Base-by-base conservation (phyloP, 106 monocot genomes). In the Acanthochlamys bracteata region DNA sequence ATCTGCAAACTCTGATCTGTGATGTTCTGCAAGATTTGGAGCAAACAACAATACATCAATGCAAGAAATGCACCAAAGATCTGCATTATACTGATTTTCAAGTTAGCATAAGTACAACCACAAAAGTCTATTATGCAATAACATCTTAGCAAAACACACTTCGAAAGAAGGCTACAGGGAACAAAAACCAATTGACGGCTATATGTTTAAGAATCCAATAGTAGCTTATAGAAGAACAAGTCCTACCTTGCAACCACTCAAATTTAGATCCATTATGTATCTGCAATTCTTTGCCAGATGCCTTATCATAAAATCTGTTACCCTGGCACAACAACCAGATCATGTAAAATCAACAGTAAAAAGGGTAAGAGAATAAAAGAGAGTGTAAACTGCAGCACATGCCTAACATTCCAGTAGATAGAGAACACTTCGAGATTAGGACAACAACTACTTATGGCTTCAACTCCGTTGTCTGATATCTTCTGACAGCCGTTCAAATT, bases 401-500 rank as follows among this genome's bases (percentile, higher is more conserved):
- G 90, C 94, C 90, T 84, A 59, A 95, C 82, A 78, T 90, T 95
- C 94, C 94, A 95, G 67, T 90, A 95, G 60, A 95, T 64, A 42
- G 86, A 86, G 27, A 95, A 75, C 39, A 67, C 4, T 65, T 60
- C 75, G 23, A 95, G 77, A 20, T 82, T 78, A 39, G 84, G 84
- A 46, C 84, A 95, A 73, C 65, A 55, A 71, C 63, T 78, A 51
- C 79, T 71, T 71, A 95, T 58, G 41, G 90, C 90, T 80, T 95
- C 82, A 71, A 90, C 66, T 74, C 94, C 94, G 63, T 60, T 76
- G 51, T 95, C 94, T 49, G 94, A 79, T 24, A 95, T 72, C 63
- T 84, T 95, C 71, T 87, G 94, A 68, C 94, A 95, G 42, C 84
- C 86, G 72, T 95, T 95, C 39, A 95, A 57, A 78, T 95, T 95